A percentile compares a stretch with the other conserved stretches of the same genome.
These are phyloP conservation scores for Boletus reticulatus DNA, from an alignment of 768 basidiomycete genomes.

Conservation along the genomic window DNA sequence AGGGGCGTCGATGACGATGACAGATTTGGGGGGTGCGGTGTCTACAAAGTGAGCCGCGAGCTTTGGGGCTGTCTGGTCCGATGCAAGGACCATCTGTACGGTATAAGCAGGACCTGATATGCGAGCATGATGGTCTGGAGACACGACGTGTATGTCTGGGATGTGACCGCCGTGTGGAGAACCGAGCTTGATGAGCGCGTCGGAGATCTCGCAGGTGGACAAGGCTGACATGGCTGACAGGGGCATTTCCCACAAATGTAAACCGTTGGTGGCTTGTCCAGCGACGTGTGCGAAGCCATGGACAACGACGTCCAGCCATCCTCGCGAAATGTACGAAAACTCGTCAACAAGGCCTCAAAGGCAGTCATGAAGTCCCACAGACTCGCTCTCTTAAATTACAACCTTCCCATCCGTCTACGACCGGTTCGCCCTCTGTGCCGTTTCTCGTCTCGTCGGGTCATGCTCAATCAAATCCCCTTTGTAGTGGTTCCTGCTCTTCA, in stretches of 20 bases:
- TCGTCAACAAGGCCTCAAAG: constrained; percentile 46
- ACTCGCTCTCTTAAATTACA: constrained; percentile 60
- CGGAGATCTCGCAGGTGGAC: constrained; percentile 84
- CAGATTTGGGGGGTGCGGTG: constrained; percentile 56
- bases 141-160: constrained; percentile 67
- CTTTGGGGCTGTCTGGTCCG: constrained; percentile 60
- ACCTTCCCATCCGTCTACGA: constrained; percentile 69
- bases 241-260: constrained; percentile 2
- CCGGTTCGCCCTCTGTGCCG: constrained; percentile 44
- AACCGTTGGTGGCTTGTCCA: too few relatives aligned
- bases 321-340: constrained; percentile 30
- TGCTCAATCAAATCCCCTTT: constrained; percentile 4
- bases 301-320: constrained; percentile 5
- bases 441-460: background rate
- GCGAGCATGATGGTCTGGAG: constrained; percentile 36
- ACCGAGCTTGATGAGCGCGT: constrained; percentile 82
- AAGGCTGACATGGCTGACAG: constrained; percentile 33
- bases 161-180: constrained; percentile 71
- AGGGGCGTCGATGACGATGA: constrained; percentile 77
- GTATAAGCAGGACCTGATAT: constrained; percentile 85
- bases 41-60: constrained; percentile 80
- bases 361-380: constrained; percentile 71
- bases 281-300: constrained; percentile 8
- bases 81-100: constrained; percentile 71
- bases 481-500: constrained; percentile 83